These are phyloP conservation scores for Neurospora sp. DNA, from an alignment of 495 filamentous ascomycete genomes.

Conservation along the genomic window DNA sequence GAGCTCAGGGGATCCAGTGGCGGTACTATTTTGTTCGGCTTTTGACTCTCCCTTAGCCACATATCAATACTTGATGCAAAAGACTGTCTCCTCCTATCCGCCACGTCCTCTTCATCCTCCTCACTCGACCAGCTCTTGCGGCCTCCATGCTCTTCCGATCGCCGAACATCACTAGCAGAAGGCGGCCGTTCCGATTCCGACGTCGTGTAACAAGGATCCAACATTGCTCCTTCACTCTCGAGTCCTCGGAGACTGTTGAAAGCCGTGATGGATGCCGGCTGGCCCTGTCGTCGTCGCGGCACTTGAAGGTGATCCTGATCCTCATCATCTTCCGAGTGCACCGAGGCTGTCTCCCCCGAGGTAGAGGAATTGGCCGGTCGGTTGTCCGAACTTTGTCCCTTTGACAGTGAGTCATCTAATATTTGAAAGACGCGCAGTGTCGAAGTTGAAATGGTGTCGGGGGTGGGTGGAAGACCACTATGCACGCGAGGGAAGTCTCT, in stretches of 20 bases:
- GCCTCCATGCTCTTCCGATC: not conserved
- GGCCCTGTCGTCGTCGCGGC: not conserved
- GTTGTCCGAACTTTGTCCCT: slow-evolving; percentile 9
- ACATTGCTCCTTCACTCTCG: not conserved
- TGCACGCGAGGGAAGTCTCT: slow-evolving; percentile 16
- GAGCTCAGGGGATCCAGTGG: slow-evolving; percentile 14
- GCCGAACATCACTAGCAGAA: slow-evolving; percentile 24
- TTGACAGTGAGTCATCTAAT: slow-evolving; percentile 26
- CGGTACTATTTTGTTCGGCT: slow-evolving; percentile 14
- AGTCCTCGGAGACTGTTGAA: slow-evolving; percentile 17
- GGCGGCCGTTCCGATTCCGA: slow-evolving; percentile 19
- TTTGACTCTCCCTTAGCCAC: slow-evolving; percentile 35
- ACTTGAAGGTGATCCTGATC: not conserved
- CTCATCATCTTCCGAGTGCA: not conserved
- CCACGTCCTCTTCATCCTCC: slow-evolving; percentile 14
- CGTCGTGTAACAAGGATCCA: not conserved
- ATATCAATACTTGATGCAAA: slow-evolving; percentile 25
- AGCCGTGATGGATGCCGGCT: slow-evolving; percentile 16
- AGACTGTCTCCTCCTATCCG: slow-evolving; percentile 13
- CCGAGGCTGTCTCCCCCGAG: slow-evolving; percentile 16
- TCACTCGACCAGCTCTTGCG: slow-evolving; percentile 23
- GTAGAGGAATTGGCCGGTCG: slow-evolving; percentile 13
- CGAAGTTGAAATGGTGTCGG: slow-evolving; percentile 43
- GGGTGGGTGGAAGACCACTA: slow-evolving; percentile 40
- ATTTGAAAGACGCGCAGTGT: slow-evolving; percentile 32